Base-by-base conservation (phyloP, 2,329 filamentous ascomycete genomes). In the Stemphylium lycopersici region DNA sequence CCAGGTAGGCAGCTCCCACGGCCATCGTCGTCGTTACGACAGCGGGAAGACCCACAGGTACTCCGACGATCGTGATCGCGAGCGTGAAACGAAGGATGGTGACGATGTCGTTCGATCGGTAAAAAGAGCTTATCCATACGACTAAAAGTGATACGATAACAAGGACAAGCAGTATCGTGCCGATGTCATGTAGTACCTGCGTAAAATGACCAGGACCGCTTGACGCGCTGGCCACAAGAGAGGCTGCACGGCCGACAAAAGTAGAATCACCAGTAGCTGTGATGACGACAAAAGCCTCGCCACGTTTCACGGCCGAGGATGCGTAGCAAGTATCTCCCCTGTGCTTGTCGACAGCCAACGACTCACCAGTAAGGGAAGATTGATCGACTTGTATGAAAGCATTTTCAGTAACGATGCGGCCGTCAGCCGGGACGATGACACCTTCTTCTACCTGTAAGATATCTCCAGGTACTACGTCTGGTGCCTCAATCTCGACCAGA, bases 1-100 rank as follows among this genome's bases (percentile, higher is more conserved):
- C 91, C 55, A 96, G 86, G 78, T 95, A 95, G 61, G 91, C 90
- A 63, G 91, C 91, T 80, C 91, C 91, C 75, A 96, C 91, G 75
- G 91, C 91, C 91, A 96, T 95, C 73, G 91, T 96, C 67, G 91
- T 96, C 69, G 92, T 96, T 57, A 96, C 91, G 80, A 96, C 91
- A 67, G 90, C 91, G 56, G 91, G 91, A 63, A 96, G 90, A 87
- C 91, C 91, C 78, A 96, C 91, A 49, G 91, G 91, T 22, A 96
- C 91, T 84, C 91, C 91, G 59, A 96, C 90, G 63, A 96, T 93
- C 68, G 90, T 95, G 68, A 96, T 93, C 63, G 90, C 91, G 39
- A 96, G 83, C 50, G 91, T 95, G 80, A 91, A 95, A 63, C 90
- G 83, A 42, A 96, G 86, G 56, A 96, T 96, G 5, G 79, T 78